phyloP scores from a whole-genome alignment of 176 grass and related monocot species.

The Cenchrus purpureus region DNA sequence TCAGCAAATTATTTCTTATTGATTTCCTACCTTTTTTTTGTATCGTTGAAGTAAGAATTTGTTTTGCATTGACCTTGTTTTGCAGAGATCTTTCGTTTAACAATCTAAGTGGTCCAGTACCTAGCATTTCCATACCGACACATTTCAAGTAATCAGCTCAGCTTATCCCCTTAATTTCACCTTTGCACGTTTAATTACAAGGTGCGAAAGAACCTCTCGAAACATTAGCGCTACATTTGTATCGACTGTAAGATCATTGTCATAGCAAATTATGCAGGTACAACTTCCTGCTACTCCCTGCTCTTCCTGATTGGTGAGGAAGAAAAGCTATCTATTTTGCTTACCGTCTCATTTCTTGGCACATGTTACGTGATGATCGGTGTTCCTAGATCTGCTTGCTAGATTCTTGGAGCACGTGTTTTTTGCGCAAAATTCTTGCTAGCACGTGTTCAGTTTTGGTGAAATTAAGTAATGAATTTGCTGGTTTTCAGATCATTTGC shows the following conservation, averaged over 20 bases:
- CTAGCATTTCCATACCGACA: neutral
- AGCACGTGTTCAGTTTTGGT: too few species aligned
- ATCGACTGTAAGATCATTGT: slow-evolving; percentile 12
- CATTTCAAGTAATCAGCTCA: neutral
- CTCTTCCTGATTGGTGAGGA: too few species aligned
- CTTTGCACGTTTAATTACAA: slow-evolving; percentile 24
- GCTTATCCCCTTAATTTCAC: neutral
- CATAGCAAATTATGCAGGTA: slow-evolving; percentile 13
- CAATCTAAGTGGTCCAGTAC: neutral
- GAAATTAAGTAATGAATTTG: too few species aligned
- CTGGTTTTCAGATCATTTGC: too few species aligned
- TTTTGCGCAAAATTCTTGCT: too few species aligned
- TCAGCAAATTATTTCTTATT: neutral
- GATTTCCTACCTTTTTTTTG: neutral
- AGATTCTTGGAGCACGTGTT: too few species aligned
- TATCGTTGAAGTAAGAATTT: neutral
- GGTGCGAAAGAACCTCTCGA: slow-evolving; percentile 42
- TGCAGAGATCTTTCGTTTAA: slow-evolving; percentile 11
- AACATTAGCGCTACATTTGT: neutral
- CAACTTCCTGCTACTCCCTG: slow-evolving; percentile 37
- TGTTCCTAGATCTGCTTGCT: too few species aligned
- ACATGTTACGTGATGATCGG: too few species aligned
- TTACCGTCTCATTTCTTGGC: too few species aligned
- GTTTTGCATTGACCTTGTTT: neutral
- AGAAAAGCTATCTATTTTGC: too few species aligned